Conservation (phyloP, 495 filamentous ascomycete species). For the Chlorociboria aeruginascens region DNA sequence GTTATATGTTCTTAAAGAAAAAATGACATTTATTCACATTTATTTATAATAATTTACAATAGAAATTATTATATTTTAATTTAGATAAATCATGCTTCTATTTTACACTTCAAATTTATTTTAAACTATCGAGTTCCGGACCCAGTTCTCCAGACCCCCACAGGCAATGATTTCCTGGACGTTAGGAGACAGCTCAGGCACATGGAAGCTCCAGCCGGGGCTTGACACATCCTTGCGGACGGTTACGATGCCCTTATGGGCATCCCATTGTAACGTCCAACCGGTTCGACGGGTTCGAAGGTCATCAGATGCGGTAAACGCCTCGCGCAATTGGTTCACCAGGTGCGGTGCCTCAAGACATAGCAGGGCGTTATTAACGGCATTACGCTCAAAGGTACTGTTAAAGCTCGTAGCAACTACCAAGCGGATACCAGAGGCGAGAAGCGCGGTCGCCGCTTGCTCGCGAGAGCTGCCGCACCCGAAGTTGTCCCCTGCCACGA, state of each 20-base stretch:
- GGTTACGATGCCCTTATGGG: conserved; percentile 52
- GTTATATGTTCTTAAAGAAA: too few species aligned
- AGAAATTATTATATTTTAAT: too few species aligned
- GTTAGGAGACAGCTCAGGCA: conserved; percentile 76
- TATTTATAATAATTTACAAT: too few species aligned
- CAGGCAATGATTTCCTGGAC: conserved; percentile 81
- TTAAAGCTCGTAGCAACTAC: conserved; percentile 79
- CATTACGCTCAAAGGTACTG: conserved; percentile 81
- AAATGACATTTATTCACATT: too few species aligned
- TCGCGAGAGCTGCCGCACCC: conserved; percentile 74
- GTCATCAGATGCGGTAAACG: conserved; percentile 29
- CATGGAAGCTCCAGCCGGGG: conserved; percentile 62
- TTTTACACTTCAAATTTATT: too few species aligned
- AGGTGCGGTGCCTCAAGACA: conserved; percentile 70
- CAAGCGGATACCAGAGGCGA: conserved; percentile 73
- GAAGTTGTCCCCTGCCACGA: conserved; percentile 86
- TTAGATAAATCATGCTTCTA: too few species aligned
- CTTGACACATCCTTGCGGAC: conserved; percentile 52
- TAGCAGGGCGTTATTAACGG: conserved; percentile 88
- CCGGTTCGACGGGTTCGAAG: conserved; percentile 73
- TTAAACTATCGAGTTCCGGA: too few species aligned
- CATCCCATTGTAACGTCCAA: conserved; percentile 84
- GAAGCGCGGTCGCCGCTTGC: conserved; percentile 81
- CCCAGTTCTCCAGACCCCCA: conserved; percentile 76
- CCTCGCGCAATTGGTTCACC: conserved; percentile 24